Conservation (phyloP, 148 eudicot genomes). For the Drosera capensis region DNA sequence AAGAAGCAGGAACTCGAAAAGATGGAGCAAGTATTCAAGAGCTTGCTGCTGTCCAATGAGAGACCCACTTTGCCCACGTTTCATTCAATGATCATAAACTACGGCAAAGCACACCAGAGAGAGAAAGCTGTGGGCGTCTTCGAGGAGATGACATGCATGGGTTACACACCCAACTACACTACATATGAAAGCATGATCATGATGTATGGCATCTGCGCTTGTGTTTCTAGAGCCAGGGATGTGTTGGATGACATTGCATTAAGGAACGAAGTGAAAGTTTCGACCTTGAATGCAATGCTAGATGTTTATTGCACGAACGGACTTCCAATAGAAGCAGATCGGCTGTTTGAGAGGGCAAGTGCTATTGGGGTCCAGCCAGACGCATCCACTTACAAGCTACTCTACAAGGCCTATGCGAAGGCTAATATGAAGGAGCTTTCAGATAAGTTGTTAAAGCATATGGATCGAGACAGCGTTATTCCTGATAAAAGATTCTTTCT, state of each 20-base stretch:
- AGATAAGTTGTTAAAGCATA: conserved; percentile 35
- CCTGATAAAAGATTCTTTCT: conserved; percentile 64
- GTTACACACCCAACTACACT: conserved; percentile 53
- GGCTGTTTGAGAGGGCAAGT: conserved; percentile 40
- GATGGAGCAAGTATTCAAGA: conserved; percentile 87
- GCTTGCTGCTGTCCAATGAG: conserved; percentile 65
- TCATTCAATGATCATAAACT: conserved; percentile 86
- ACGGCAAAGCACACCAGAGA: conserved; percentile 84
- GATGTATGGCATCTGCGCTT: conserved; percentile 83
- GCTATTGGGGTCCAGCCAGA: conserved; percentile 24
- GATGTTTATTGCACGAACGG: conserved; percentile 79
- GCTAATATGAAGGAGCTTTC: conserved; percentile 61
- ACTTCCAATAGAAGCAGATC: conserved; percentile 61
- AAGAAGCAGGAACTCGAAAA: conserved; percentile 82
- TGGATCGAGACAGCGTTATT: conserved; percentile 77
- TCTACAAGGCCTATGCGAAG: conserved; percentile 83
- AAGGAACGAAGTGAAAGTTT: conserved; percentile 44
- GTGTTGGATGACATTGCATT: conserved; percentile 44
- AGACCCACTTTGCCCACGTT: conserved; percentile 82
- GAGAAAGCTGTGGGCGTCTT: conserved; percentile 70
- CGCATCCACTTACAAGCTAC: conserved; percentile 75
- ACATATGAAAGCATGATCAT: conserved; percentile 70
- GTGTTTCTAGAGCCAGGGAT: conserved; percentile 60
- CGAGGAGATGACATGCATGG: conserved; percentile 50
- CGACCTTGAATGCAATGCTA: conserved; percentile 86